Evolutionary conservation across 371 early-diverging fungal species (phyloP).

Genomic region (Actinomortierella ambigua): DNA sequence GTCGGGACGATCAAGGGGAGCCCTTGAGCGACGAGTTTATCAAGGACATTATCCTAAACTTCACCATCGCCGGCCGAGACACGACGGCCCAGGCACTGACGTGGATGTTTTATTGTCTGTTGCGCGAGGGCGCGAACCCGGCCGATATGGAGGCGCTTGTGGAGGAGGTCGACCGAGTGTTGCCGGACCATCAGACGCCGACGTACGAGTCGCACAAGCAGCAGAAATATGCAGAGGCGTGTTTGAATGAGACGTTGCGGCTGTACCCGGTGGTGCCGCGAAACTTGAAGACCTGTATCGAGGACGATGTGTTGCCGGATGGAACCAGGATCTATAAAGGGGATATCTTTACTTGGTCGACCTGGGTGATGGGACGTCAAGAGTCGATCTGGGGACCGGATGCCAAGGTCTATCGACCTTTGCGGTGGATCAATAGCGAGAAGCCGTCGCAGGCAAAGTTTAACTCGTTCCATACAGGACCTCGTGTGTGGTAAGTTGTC

Average conservation of each 20-base stretch:
- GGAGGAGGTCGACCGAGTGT: constrained; percentile 55
- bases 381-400: constrained; percentile 63
- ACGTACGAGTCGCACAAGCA: constrained; percentile 53
- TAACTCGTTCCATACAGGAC: constrained; percentile 14
- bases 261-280: constrained; percentile 75
- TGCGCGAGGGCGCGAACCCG: constrained; percentile 47
- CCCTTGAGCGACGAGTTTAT: constrained; percentile 52
- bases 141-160: constrained; percentile 53
- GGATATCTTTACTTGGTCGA: constrained; percentile 54
- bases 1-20: constrained; percentile 54
- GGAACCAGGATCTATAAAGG: constrained; percentile 65
- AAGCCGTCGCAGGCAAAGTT: constrained; percentile 22
- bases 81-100: constrained; percentile 76
- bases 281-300: constrained; percentile 66
- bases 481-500: constrained; percentile 17
- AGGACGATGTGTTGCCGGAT: constrained; percentile 74
- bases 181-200: constrained; percentile 48
- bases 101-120: constrained; percentile 70
- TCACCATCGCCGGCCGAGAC: constrained; percentile 67
- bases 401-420: constrained; percentile 59
- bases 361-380: constrained; percentile 56
- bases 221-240: constrained; percentile 62
- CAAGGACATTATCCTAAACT: constrained; percentile 65
- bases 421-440: constrained; percentile 59
- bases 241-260: constrained; percentile 73